Percentiles rank a stretch among this genome's conserved stretches.
These are phyloP conservation scores for Eimeria maxima DNA, from an alignment of 169 alveolate species.

Conservation along the genomic window DNA sequence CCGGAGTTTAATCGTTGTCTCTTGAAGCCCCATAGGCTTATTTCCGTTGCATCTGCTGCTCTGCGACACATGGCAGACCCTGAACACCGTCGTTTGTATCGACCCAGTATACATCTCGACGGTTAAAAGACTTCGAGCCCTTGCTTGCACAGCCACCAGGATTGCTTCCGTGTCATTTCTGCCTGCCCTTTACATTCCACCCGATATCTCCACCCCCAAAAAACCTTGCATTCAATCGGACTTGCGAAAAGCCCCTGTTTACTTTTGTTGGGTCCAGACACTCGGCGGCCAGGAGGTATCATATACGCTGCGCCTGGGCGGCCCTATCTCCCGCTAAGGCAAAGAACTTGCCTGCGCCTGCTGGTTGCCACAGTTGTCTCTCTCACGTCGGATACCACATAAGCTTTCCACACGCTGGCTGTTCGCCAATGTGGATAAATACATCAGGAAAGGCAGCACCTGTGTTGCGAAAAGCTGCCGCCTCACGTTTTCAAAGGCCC, in stretches of 20 bases:
- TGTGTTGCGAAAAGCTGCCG: constrained; percentile 69
- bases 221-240: background rate
- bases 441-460: constrained; percentile 60
- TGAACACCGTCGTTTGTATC: background rate
- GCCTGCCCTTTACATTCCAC: constrained; percentile 37
- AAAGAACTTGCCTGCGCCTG: background rate
- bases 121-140: background rate
- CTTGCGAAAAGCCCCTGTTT: constrained; percentile 41
- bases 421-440: constrained; percentile 70
- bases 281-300: background rate
- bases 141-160: background rate
- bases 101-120: background rate
- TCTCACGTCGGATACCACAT: constrained; percentile 4
- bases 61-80: background rate
- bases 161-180: background rate
- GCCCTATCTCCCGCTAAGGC: constrained; percentile 23
- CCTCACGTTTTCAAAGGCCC: constrained; percentile 68
- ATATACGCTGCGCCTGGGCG: constrained; percentile 31
- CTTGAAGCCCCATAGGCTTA: constrained; percentile 6
- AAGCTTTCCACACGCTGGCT: constrained; percentile 57
- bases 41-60: background rate
- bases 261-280: background rate
- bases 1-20: background rate
- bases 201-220: background rate
- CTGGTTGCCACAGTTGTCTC: constrained; percentile 45